These are phyloP conservation scores for Penicillium sp. DNA, from an alignment of 2,329 filamentous ascomycete genomes.

Conservation along the genomic window DNA sequence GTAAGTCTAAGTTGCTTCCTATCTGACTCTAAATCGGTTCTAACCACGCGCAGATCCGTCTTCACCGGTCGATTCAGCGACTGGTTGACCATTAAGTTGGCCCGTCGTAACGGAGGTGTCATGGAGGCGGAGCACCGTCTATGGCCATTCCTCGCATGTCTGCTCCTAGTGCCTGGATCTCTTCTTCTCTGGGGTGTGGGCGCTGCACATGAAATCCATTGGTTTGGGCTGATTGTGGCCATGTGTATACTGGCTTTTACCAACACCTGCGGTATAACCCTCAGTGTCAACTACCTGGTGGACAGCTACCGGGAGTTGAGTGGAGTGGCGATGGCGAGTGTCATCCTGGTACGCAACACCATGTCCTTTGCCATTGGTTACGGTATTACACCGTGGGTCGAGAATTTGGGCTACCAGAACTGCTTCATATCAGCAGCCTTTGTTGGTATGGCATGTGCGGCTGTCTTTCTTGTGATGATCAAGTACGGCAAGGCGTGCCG, in stretches of 20 bases:
- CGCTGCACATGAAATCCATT: slow-evolving; percentile 41
- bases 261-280: slow-evolving; percentile 35
- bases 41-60: slow-evolving; percentile 27
- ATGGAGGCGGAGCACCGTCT: slow-evolving; percentile 43
- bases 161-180: slow-evolving; percentile 34
- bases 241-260: slow-evolving; percentile 43
- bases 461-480: slow-evolving; percentile 39
- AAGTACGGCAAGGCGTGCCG: slow-evolving; percentile 38
- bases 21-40: background rate
- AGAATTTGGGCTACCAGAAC: slow-evolving; percentile 43
- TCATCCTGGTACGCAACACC: slow-evolving; percentile 48
- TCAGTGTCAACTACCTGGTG: slow-evolving; percentile 41
- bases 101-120: slow-evolving; percentile 39
- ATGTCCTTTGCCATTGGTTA: slow-evolving; percentile 48
- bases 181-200: slow-evolving; percentile 42
- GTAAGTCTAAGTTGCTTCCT: slow-evolving; percentile 13
- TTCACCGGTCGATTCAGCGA: slow-evolving; percentile 40
- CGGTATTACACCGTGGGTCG: slow-evolving; percentile 48
- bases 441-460: slow-evolving; percentile 35
- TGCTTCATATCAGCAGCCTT: slow-evolving; percentile 44
- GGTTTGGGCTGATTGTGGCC: slow-evolving; percentile 42
- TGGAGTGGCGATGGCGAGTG: slow-evolving; percentile 39
- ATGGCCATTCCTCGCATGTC: slow-evolving; percentile 37
- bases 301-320: slow-evolving; percentile 41
- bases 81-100: slow-evolving; percentile 37